These are phyloP conservation scores for Sequoiadendron giganteum DNA, from an alignment of 75 land plant species.

Conservation along the genomic window DNA sequence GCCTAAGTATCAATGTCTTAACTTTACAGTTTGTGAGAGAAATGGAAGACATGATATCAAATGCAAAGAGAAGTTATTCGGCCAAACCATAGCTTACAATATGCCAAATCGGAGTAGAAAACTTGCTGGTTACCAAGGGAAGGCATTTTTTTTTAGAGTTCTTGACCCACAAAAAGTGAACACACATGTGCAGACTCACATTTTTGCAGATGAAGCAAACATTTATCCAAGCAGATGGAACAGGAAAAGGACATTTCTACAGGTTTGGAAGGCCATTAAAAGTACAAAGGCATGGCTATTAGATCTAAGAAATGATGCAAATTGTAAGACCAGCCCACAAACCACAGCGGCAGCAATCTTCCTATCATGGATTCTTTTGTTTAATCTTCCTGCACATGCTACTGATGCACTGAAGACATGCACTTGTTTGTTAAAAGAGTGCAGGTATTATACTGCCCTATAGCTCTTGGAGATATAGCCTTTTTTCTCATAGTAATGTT, in stretches of 20 bases:
- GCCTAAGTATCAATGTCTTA: background rate
- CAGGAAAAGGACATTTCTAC: background rate
- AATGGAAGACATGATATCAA: background rate
- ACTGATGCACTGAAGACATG: conserved; percentile 76
- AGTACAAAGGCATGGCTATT: conserved; percentile 3
- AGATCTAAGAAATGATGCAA: background rate
- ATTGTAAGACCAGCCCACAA: background rate
- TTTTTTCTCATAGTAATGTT: background rate
- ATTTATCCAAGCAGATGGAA: background rate
- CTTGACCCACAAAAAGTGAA: background rate
- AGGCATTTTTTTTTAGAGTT: background rate
- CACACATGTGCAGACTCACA: background rate
- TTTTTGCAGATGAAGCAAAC: background rate
- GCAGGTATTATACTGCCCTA: conserved; percentile 45
- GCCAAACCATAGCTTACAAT: background rate
- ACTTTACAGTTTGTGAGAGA: background rate
- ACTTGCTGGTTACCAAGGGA: background rate
- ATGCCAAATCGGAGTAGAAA: background rate
- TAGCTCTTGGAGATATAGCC: background rate
- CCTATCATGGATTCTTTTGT: conserved; percentile 29
- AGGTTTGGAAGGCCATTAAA: background rate
- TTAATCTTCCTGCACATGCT: conserved; percentile 48
- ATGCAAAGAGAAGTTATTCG: background rate
- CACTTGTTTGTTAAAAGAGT: conserved; percentile 69
- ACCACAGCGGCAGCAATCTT: conserved; percentile 14